Conservation (phyloP, 768 basidiomycete genomes). For the Russula ochroleuca region DNA sequence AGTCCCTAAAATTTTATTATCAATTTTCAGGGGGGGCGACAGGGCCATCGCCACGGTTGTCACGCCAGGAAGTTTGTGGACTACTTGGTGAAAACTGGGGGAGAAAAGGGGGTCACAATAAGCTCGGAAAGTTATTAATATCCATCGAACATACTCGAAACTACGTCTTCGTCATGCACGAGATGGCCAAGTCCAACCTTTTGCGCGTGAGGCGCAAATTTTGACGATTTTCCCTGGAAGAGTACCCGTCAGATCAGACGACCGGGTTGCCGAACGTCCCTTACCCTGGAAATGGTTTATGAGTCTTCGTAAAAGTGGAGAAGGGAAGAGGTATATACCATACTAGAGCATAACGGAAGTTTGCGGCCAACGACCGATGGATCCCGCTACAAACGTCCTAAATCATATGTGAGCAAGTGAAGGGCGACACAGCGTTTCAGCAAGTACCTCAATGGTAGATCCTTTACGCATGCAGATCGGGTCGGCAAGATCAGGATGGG, state of each 20-base stretch:
- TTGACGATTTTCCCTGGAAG: conserved; percentile 82
- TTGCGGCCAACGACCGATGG: conserved; percentile 81
- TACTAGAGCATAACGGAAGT: conserved; percentile 92
- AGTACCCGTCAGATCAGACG: conserved; percentile 14
- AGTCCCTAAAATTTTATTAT: not conserved
- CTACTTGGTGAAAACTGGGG: conserved; percentile 37
- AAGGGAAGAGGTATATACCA: conserved; percentile 51
- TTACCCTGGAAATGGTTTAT: conserved; percentile 16
- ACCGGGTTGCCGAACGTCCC: conserved; percentile 9
- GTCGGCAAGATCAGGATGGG: conserved; percentile 84
- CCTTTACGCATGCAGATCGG: conserved; percentile 89
- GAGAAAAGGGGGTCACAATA: conserved; percentile 10
- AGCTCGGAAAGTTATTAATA: not conserved
- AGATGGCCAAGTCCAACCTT: conserved; percentile 84
- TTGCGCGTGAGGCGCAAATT: conserved; percentile 90
- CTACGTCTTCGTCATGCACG: conserved; percentile 85
- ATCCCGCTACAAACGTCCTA: conserved; percentile 90
- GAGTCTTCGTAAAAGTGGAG: not conserved
- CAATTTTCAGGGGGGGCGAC: no score
- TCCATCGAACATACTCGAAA: conserved; percentile 63
- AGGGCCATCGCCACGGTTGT: not conserved
- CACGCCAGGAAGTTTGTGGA: not conserved
- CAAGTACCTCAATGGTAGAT: conserved; percentile 79
- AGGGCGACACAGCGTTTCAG: conserved; percentile 2
- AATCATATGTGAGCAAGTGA: not conserved